phyloP scores from a whole-genome alignment of 2,329 filamentous ascomycete species.

The Chaetomiaceae sp. region DNA sequence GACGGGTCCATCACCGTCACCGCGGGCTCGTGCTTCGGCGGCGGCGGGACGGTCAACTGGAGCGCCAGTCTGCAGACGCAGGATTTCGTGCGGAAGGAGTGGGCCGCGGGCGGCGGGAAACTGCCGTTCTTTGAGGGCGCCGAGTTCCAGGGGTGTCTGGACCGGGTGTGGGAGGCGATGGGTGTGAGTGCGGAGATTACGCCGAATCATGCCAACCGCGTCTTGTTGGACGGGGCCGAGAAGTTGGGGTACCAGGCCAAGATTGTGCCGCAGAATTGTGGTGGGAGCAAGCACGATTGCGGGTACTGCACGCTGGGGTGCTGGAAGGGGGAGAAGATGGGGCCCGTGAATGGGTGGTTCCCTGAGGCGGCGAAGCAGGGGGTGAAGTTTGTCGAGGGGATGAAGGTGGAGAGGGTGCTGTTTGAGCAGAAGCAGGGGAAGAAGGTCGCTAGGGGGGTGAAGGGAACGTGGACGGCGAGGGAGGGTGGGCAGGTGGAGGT shows the following conservation, averaged over 20 bases:
- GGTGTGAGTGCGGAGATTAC: constrained; percentile 65
- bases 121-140: constrained; percentile 69
- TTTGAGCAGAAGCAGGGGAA: constrained; percentile 55
- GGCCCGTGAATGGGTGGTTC: constrained; percentile 71
- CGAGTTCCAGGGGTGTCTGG: constrained; percentile 73
- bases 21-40: constrained; percentile 73
- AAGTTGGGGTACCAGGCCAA: constrained; percentile 69
- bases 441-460: constrained; percentile 63
- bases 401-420: constrained; percentile 63
- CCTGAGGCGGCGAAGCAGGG: constrained; percentile 74
- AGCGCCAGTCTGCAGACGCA: constrained; percentile 63
- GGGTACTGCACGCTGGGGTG: constrained; percentile 60
- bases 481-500: constrained; percentile 62
- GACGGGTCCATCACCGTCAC: constrained; percentile 57
- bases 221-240: constrained; percentile 69
- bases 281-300: constrained; percentile 68
- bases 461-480: constrained; percentile 70
- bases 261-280: constrained; percentile 74
- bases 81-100: constrained; percentile 72
- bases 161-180: constrained; percentile 74
- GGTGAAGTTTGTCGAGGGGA: constrained; percentile 79
- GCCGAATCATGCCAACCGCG: constrained; percentile 68
- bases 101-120: constrained; percentile 59
- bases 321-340: constrained; percentile 68
- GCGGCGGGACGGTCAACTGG: constrained; percentile 88